A percentile compares a stretch with the other conserved stretches of the same genome.
phyloP scores from a whole-genome alignment of 2,329 filamentous ascomycete genomes.

The Phialophora chinensis region DNA sequence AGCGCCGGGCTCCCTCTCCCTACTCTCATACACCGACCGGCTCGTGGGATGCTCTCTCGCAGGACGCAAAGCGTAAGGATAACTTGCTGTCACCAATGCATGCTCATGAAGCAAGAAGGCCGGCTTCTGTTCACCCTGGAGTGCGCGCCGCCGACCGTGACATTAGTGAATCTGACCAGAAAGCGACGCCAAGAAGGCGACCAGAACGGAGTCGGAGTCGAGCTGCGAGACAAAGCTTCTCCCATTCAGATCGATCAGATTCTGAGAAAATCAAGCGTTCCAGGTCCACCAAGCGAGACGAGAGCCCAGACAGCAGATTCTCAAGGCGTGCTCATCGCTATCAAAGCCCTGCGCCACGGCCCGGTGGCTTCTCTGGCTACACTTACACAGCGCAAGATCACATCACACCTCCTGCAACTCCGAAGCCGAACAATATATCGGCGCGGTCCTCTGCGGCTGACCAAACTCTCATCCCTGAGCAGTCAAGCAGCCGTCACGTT shows the following conservation, averaged over 20 bases:
- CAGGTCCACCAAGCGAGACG: constrained; percentile 7
- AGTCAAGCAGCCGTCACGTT: constrained; percentile 12
- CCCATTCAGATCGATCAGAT: constrained; percentile 31
- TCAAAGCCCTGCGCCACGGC: constrained; percentile 28
- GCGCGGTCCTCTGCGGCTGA: constrained; percentile 27
- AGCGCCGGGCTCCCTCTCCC: constrained; percentile 36
- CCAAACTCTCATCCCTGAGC: constrained; percentile 7
- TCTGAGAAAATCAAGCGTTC: constrained; percentile 25
- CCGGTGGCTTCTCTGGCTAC: constrained; percentile 26
- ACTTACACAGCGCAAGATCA: constrained; percentile 31
- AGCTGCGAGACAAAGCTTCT: constrained; percentile 25
- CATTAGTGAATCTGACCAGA: constrained; percentile 33
- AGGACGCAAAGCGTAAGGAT: constrained; percentile 13
- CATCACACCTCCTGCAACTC: constrained; percentile 38
- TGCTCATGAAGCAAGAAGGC: constrained; percentile 25
- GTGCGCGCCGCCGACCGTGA: constrained; percentile 16
- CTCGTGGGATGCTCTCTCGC: constrained; percentile 9
- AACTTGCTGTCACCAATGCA: constrained; percentile 31
- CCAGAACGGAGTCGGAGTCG: constrained; percentile 31
- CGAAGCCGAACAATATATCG: constrained; percentile 24
- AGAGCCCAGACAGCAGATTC: constrained; percentile 15
- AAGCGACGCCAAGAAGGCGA: constrained; percentile 21
- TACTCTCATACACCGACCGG: constrained; percentile 30
- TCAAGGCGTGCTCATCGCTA: constrained; percentile 27
- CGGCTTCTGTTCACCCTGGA: constrained; percentile 28